Conservation (phyloP, 495 filamentous ascomycete species). For the Friedmanniomyces endolithicus region DNA sequence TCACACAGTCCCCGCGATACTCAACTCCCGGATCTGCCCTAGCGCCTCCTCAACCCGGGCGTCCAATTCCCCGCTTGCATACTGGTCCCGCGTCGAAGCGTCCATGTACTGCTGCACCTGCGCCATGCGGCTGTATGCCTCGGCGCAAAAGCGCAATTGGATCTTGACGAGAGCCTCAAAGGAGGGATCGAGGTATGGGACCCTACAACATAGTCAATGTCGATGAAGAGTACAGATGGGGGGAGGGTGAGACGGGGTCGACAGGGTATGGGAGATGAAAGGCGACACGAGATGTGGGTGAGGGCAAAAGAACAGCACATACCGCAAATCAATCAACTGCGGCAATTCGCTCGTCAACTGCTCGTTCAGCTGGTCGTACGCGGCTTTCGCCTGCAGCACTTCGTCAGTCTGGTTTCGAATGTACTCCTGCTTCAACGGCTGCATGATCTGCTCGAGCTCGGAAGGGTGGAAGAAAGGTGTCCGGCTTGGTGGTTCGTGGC, state of each 20-base stretch:
- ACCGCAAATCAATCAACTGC: constrained; percentile 89
- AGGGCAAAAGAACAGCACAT: neutral
- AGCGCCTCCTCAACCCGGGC: constrained; percentile 87
- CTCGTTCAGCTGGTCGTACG: constrained; percentile 92
- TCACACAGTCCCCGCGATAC: constrained; percentile 69
- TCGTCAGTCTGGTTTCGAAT: constrained; percentile 14
- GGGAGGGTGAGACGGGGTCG: too few relatives aligned
- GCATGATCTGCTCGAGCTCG: constrained; percentile 18
- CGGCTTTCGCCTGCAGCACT: constrained; percentile 51
- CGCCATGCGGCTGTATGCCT: constrained; percentile 93
- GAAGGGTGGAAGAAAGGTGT: constrained; percentile 20
- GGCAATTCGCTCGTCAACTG: constrained; percentile 86
- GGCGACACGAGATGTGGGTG: neutral
- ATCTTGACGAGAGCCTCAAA: constrained; percentile 99
- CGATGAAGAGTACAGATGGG: too few relatives aligned
- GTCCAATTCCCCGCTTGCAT: constrained; percentile 86
- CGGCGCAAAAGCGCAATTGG: constrained; percentile 91
- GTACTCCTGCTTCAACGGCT: constrained; percentile 11
- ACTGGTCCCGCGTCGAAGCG: constrained; percentile 90
- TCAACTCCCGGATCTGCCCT: constrained; percentile 92
- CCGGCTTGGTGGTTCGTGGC: neutral
- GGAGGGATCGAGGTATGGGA: constrained; percentile 89
- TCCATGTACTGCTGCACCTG: constrained; percentile 98
- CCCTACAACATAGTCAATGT: constrained; percentile 24
- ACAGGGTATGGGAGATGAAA: neutral